A percentile compares a stretch with the other conserved stretches of the same genome.
Conservation (phyloP, 2,329 filamentous ascomycete species). For the Cryphonectria radicalis region DNA sequence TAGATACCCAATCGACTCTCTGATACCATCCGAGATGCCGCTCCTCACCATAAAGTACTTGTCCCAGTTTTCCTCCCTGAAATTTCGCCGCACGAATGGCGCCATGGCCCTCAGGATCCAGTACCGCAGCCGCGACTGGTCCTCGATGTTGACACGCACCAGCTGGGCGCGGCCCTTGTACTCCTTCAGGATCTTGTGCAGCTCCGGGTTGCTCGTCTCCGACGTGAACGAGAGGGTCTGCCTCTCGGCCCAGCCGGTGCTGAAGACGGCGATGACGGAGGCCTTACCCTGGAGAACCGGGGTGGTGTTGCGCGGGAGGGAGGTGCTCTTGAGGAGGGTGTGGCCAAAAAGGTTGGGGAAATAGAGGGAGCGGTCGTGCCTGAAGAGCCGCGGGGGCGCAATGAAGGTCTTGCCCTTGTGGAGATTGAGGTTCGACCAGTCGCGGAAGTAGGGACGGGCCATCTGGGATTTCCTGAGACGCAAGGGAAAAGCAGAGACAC, state of each 20-base stretch:
- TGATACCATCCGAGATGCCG: constrained; percentile 63
- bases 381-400: constrained; percentile 83
- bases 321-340: constrained; percentile 67
- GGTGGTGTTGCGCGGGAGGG: constrained; percentile 69
- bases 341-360: constrained; percentile 90
- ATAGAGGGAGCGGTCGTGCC: constrained; percentile 78
- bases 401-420: constrained; percentile 93
- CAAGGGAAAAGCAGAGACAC: neutral
- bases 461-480: constrained; percentile 69
- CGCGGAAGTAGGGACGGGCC: constrained; percentile 89
- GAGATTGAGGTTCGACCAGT: constrained; percentile 83
- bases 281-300: constrained; percentile 72
- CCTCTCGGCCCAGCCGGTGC: constrained; percentile 80
- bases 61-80: constrained; percentile 58
- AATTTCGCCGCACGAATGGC: constrained; percentile 53
- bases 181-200: constrained; percentile 64
- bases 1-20: constrained; percentile 69
- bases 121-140: constrained; percentile 69
- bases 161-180: constrained; percentile 66
- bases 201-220: constrained; percentile 66
- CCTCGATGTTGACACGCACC: constrained; percentile 87
- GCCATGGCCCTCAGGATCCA: constrained; percentile 62
- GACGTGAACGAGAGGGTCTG: constrained; percentile 77
- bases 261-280: constrained; percentile 80
- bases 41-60: constrained; percentile 65